Base-by-base conservation (phyloP, 345 rosid species). In the Eucalyptus pauciflora region DNA sequence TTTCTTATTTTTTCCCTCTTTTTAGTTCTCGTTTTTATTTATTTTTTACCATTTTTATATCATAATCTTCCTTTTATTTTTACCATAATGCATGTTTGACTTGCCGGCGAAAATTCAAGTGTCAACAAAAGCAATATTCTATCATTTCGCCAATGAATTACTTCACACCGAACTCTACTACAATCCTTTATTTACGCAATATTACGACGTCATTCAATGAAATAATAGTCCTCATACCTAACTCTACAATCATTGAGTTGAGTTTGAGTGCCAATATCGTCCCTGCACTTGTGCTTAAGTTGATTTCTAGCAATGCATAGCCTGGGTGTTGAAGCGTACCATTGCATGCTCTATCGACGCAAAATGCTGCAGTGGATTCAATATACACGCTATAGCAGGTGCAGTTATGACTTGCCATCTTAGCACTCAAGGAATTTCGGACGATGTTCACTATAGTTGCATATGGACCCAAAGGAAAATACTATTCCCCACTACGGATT, bases 121-220 rank as follows among this genome's bases (percentile, higher is more conserved):
- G 62, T 10, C 62, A 56, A 56, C 1, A 4, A 6, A 6, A 1
- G 3, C 13, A 56, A 56, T 2, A 17, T 56, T 56, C 31, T 8
- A 60, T 60, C n/a, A 60, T 60, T 0, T 60, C 7, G 0, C 16
- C 6, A 24, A 27, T 11, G 14, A 60, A 60, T 5, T 11, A 27
- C 67, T 60, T 60, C 4, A 25, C 14, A 1, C 8, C 4, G 2
- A 60, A 27, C 67, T 60, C 31, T 60, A 11, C 7, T 60, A 12
- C 31, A 12, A 60, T 60, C 7, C 16, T 13, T 60, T 60, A 27
- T 27, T 60, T 60, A 13, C 0, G 15, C 16, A 60, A 12, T 27
- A 60, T 3, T 27, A 0, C 7, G 4, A 27, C 16, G 0, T 60
- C 31, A 27, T 60, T 60, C 0, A 6, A 0, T 27, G 16, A 60